Conservation (phyloP, 2,329 filamentous ascomycete species). For the Aspergillus nomiae region DNA sequence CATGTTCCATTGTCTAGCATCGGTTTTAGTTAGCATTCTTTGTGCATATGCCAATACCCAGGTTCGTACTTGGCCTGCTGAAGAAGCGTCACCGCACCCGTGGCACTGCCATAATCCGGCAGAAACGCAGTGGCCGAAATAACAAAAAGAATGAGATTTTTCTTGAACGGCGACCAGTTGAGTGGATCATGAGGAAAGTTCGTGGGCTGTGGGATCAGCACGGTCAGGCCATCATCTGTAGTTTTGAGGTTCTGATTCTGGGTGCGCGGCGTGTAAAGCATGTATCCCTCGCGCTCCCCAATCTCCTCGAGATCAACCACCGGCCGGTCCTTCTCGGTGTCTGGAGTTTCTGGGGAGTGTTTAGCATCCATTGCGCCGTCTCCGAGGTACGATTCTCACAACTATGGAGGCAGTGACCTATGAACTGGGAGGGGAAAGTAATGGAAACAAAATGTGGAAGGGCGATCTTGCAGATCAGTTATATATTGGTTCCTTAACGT, state of each 20-base stretch:
- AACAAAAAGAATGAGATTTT: slow-evolving; percentile 40
- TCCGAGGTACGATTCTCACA: background rate
- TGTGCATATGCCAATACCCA: background rate
- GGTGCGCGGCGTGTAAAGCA: slow-evolving; percentile 6
- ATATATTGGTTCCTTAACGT: too few relatives aligned
- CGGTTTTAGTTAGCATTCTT: background rate
- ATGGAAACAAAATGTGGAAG: background rate
- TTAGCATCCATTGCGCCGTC: background rate
- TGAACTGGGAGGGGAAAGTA: background rate
- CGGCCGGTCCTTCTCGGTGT: background rate
- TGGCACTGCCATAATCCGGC: slow-evolving; percentile 47
- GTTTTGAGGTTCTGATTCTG: slow-evolving; percentile 28
- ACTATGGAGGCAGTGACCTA: background rate
- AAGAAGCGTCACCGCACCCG: slow-evolving; percentile 43
- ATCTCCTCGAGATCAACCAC: slow-evolving; percentile 14
- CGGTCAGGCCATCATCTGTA: slow-evolving; percentile 34
- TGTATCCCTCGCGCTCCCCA: slow-evolving; percentile 14
- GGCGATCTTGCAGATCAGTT: background rate
- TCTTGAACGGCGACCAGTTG: slow-evolving; percentile 39
- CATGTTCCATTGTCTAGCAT: slow-evolving; percentile 37
- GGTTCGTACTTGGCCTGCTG: slow-evolving; percentile 36
- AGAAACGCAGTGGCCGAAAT: slow-evolving; percentile 42
- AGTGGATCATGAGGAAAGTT: slow-evolving; percentile 42
- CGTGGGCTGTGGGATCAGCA: slow-evolving; percentile 43
- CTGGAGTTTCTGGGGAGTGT: background rate